Conservation (phyloP, 2,329 filamentous ascomycete species). For the Pyrenophora seminiperda region DNA sequence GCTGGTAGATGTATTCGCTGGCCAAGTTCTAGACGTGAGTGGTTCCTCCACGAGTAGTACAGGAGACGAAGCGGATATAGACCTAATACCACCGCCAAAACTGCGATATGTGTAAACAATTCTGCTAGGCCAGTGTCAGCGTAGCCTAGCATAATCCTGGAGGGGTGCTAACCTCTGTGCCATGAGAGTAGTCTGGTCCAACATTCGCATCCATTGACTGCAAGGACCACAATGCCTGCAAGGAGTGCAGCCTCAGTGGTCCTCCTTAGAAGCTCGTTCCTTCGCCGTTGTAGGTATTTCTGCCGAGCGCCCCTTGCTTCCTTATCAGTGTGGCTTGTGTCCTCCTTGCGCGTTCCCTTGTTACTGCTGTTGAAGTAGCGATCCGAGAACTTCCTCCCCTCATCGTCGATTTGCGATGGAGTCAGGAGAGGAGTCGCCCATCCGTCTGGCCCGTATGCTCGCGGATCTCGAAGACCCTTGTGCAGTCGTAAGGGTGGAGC, state of each 20-base stretch:
- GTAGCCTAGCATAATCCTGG: not conserved
- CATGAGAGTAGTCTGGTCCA: constrained; percentile 45
- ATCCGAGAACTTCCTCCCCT: constrained; percentile 46
- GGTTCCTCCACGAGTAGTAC: constrained; percentile 34
- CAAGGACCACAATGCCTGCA: constrained; percentile 57
- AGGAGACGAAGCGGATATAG: constrained; percentile 50
- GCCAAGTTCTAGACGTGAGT: constrained; percentile 39
- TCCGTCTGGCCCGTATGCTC: constrained; percentile 45
- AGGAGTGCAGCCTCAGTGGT: constrained; percentile 61
- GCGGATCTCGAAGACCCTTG: constrained; percentile 73
- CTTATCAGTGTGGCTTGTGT: constrained; percentile 34
- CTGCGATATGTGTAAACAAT: constrained; percentile 47
- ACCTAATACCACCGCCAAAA: constrained; percentile 37
- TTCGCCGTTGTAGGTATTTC: constrained; percentile 82
- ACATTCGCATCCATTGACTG: constrained; percentile 48
- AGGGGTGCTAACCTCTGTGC: constrained; percentile 46
- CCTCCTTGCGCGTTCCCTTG: constrained; percentile 21
- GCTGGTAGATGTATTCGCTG: constrained; percentile 67
- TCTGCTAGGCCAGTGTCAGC: constrained; percentile 42
- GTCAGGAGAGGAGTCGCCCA: constrained; percentile 50
- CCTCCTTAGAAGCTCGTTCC: constrained; percentile 81
- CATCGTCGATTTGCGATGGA: constrained; percentile 55
- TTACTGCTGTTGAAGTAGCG: constrained; percentile 46
- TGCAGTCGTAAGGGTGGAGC: constrained; percentile 73
- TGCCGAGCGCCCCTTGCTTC: constrained; percentile 56